Base-by-base conservation (phyloP, 306 rosid genomes). In the Dalbergia cultrata region DNA sequence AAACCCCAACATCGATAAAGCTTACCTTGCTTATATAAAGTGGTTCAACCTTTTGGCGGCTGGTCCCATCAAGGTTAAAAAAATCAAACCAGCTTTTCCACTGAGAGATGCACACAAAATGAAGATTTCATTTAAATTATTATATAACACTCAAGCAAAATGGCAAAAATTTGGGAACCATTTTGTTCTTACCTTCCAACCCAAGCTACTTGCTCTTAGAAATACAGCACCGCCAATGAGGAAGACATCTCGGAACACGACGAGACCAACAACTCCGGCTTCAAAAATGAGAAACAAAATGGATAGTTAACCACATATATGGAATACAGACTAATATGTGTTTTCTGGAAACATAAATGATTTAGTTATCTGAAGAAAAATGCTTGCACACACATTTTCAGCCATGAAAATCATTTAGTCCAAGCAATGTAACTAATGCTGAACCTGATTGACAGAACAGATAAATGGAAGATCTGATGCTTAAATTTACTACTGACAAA, bases 261-360 rank as follows among this genome's bases (percentile, higher is more conserved):
- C 89, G 8, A 95, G 86, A 34, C 96, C 92, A 79, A 95, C 98
- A 72, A 95, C 96, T 74, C 95, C 98, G 60, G 97, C 98, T 95
- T 74, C 87, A 79, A 80, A 50, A 86, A 72, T 58, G 11, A 78
- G 67, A 80, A 80, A 72, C 33, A 53, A 81, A 34, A 49, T 19
- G 41, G 34, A 76, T 41, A 74, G 67, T 67, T 70, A 35, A 58
- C 60, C 26, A 79, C 69, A 81, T 52, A 18, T 22, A 80, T 10
- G 39, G 31, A 8, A 65, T 41, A 17, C 19, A 72, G 68, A 61
- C n/a, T 12, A 68, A 45, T 67, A 33, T 67, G 0, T 39, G 9
- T 61, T 4, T 49, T 69, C 52, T 18, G 14, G 21, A 18, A 66
- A 58, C 64, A 77, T 58, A 69, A 50, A 63, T 74, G 45, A 52